phyloP scores from a whole-genome alignment of 371 early-diverging fungal genomes.

The Capniomyces stellatus region DNA sequence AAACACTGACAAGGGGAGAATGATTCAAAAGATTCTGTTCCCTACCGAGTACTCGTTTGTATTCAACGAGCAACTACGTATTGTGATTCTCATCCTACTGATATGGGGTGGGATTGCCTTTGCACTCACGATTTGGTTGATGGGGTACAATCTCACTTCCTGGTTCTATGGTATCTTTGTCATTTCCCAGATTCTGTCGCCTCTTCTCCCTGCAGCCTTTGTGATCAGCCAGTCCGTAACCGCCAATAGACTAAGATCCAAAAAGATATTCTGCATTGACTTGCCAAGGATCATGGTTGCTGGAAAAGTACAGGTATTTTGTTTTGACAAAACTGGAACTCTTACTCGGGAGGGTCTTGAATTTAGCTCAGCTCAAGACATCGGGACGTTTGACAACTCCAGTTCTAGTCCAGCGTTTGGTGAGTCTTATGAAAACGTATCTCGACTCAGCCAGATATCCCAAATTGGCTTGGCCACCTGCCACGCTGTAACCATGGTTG shows the following conservation, averaged over 20 bases:
- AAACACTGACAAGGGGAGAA: conserved; percentile 51
- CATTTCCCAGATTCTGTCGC: conserved; percentile 46
- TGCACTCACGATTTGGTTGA: conserved; percentile 33
- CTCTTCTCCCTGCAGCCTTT: conserved; percentile 49
- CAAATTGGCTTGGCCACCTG: conserved; percentile 53
- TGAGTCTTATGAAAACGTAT: conserved; percentile 17
- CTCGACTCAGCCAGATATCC: conserved; percentile 24
- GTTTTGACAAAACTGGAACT: conserved; percentile 78
- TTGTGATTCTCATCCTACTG: conserved; percentile 41
- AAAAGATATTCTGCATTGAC: conserved; percentile 54
- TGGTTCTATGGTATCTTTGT: conserved; percentile 44
- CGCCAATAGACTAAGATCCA: conserved; percentile 37
- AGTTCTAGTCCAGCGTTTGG: conserved; percentile 5
- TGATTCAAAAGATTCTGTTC: conserved; percentile 65
- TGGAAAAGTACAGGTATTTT: conserved; percentile 75
- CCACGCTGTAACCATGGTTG: conserved; percentile 51
- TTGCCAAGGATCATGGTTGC: conserved; percentile 69
- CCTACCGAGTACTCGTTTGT: conserved; percentile 49
- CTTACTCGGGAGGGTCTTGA: conserved; percentile 42
- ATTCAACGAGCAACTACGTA: conserved; percentile 51
- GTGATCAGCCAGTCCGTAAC: conserved; percentile 66
- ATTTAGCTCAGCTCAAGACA: conserved; percentile 28
- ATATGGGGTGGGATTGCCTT: conserved; percentile 43
- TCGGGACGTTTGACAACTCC: not conserved
- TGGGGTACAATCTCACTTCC: conserved; percentile 33